phyloP scores from a whole-genome alignment of 2,329 filamentous ascomycete species.

The Verticillium albo-atrum region DNA sequence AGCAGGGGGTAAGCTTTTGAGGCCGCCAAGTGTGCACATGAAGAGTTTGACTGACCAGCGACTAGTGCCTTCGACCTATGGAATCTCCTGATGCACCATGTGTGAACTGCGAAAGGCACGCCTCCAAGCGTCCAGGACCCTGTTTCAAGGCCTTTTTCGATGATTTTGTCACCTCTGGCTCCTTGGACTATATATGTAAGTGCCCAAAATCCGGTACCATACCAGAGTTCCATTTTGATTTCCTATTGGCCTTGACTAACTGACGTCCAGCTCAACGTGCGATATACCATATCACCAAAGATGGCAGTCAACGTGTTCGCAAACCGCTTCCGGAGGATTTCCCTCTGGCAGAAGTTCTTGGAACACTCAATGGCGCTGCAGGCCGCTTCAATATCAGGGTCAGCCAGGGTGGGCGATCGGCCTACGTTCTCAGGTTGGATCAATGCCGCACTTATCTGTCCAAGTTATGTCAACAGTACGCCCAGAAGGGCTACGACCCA shows the following conservation, averaged over 20 bases:
- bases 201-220: constrained; percentile 6
- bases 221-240: background rate
- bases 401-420: constrained; percentile 32
- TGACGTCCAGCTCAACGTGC: constrained; percentile 31
- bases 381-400: constrained; percentile 37
- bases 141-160: constrained; percentile 37
- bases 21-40: no score
- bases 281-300: constrained; percentile 32
- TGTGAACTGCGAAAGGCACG: constrained; percentile 6
- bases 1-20: constrained; percentile 2
- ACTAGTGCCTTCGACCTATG: constrained; percentile 5
- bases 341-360: constrained; percentile 28
- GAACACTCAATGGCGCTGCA: constrained; percentile 29
- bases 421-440: constrained; percentile 34
- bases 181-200: constrained; percentile 39
- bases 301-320: constrained; percentile 26
- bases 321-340: constrained; percentile 34
- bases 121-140: constrained; percentile 16
- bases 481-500: constrained; percentile 23
- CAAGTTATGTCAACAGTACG: constrained; percentile 28
- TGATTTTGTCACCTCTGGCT: constrained; percentile 36
- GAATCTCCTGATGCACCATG: constrained; percentile 5
- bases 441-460: constrained; percentile 34
- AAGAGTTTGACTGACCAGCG: background rate
- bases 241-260: no score